phyloP scores from a whole-genome alignment of 2,329 filamentous ascomycete genomes.

The Leptographium radiaticola region DNA sequence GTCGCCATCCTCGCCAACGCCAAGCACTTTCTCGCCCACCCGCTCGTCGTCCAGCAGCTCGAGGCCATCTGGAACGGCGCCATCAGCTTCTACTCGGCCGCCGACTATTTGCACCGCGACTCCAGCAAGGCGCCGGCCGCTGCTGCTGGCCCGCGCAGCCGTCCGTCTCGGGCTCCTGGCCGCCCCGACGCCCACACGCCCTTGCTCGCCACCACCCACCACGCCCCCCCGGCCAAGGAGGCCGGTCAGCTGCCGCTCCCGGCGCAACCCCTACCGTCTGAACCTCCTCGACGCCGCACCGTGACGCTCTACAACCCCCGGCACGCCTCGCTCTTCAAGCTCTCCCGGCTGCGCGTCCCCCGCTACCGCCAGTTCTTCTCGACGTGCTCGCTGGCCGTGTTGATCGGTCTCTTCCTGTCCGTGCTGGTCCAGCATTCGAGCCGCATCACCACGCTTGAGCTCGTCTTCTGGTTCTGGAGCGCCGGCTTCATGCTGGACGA shows the following conservation, averaged over 20 bases:
- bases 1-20: conserved; percentile 86
- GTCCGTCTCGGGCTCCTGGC: conserved; percentile 8
- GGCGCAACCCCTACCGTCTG: too few relatives aligned
- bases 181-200: conserved; percentile 5
- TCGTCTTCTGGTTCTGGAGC: conserved; percentile 96
- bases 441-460: conserved; percentile 70
- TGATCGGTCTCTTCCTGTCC: conserved; percentile 74
- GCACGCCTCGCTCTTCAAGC: conserved; percentile 81
- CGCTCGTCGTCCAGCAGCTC: conserved; percentile 84
- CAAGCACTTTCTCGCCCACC: conserved; percentile 84
- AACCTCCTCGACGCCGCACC: conserved; percentile 46
- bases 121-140: conserved; percentile 20
- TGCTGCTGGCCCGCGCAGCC: conserved; percentile 7
- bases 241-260: background rate
- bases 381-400: conserved; percentile 71
- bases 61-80: conserved; percentile 95
- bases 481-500: conserved; percentile 95
- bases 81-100: conserved; percentile 84
- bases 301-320: conserved; percentile 83
- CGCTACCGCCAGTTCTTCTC: conserved; percentile 85
- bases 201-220: background rate
- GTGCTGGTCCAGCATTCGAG: conserved; percentile 65
- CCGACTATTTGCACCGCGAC: conserved; percentile 68
- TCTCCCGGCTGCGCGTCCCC: conserved; percentile 80
- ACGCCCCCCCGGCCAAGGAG: conserved; percentile 13